Base-by-base conservation (phyloP, 192 early-diverging fungal species). In the Coemansia brasiliensis region DNA sequence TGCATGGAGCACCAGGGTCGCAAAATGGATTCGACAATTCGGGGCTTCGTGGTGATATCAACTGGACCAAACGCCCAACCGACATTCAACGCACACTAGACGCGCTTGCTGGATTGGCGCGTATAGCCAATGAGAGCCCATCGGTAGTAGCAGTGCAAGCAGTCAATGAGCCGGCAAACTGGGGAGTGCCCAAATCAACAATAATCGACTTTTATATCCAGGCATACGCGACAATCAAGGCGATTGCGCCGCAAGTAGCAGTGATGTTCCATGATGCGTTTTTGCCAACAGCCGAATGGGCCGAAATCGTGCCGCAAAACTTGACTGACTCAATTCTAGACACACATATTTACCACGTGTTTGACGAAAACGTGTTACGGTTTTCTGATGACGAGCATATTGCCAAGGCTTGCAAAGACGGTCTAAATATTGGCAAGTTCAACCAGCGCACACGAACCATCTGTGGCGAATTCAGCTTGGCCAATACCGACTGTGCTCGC, bases 381-480 rank as follows among this genome's bases (percentile, higher is more conserved):
- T 61, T 73, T 4, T 58, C 52, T 20, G 52, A 54, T 18, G 52
- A 63, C 10, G 39, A 56, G 27, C 80, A 82, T 27, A 26, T 78
- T 4, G 10, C 50, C 32, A 65, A 71, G 63, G 62, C 65, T 4
- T 72, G 69, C 42, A 8, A 16, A 3, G 61, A 74, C 16, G 71
- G 71, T 13, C 45, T 46, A n/a, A 44, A 52, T n/a, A 57, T 85
- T 18, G 53, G 38, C 16, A 18, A 57, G 12, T 82, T 79, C 18
- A 76, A 69, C 26, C 16, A 24, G 8, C 61, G 63, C 17, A 65
- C 60, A 1, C 62, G 63, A 3, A 86, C 85, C 0, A 86, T 90
- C 60, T 85, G 85, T 2, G 89, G 89, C 27, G 89, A 90, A 51
- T 90, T 84, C 42, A 86, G 86, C n/a, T 53, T 86, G 15, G 87